Percentiles rank a stretch among this genome's conserved stretches.
These are phyloP conservation scores for Podospora pseudoanserina DNA, from an alignment of 495 filamentous ascomycete genomes.

Conservation along the genomic window DNA sequence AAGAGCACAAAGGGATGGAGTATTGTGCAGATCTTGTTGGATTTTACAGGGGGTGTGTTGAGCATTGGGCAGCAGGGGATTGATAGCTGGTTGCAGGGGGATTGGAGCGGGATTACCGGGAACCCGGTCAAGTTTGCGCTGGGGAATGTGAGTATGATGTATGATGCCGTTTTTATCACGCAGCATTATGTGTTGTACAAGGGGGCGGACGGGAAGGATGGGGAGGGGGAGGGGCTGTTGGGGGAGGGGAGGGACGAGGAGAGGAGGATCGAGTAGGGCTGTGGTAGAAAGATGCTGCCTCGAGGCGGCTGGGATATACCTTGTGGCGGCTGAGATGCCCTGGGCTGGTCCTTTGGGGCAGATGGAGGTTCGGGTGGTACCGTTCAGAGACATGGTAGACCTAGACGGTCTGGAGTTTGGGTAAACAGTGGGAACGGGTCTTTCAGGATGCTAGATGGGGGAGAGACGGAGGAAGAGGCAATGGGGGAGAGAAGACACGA, in stretches of 20 bases:
- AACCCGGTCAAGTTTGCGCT: conserved; percentile 89
- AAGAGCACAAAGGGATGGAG: conserved; percentile 84
- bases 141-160: conserved; percentile 78
- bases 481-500: too few relatives aligned
- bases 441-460: too few relatives aligned
- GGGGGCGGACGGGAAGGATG: conserved; percentile 25
- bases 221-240: conserved; percentile 38
- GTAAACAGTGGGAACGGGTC: too few relatives aligned
- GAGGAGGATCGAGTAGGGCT: neutral
- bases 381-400: too few relatives aligned
- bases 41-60: conserved; percentile 75
- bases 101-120: conserved; percentile 86
- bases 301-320: too few relatives aligned
- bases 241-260: conserved; percentile 32
- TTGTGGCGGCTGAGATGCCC: too few relatives aligned
- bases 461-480: too few relatives aligned
- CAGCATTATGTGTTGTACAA: conserved; percentile 85
- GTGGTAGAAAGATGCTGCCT: too few relatives aligned
- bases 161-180: conserved; percentile 76
- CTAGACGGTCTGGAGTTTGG: too few relatives aligned
- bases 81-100: conserved; percentile 76
- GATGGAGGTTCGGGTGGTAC: too few relatives aligned
- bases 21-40: conserved; percentile 81
- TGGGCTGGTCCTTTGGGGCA: too few relatives aligned
- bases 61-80: conserved; percentile 77